Percentiles rank a stretch among this genome's conserved stretches.
phyloP scores from a whole-genome alignment of 1,284 basidiomycete species.

The Sporisorium scitamineum region DNA sequence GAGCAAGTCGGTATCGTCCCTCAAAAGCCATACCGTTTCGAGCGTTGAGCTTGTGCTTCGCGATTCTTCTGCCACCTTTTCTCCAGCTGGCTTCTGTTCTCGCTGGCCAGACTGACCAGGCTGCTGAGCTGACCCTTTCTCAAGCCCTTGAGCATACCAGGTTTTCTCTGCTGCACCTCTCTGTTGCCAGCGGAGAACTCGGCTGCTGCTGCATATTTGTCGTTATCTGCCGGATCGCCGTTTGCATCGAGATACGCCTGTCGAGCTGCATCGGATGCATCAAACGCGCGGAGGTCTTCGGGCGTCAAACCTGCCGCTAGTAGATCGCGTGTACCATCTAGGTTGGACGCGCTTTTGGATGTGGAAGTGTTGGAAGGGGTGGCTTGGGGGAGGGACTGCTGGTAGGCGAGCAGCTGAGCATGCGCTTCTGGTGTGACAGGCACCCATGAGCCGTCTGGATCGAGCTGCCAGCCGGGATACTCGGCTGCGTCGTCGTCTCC shows the following conservation, averaged over 20 bases:
- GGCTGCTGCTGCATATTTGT: slow-evolving; percentile 43
- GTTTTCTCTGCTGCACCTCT: slow-evolving; percentile 38
- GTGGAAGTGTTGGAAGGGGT: not conserved
- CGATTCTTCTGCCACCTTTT: slow-evolving; percentile 54
- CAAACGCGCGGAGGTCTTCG: slow-evolving; percentile 34
- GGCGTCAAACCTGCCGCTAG: slow-evolving; percentile 23
- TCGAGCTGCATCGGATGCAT: slow-evolving; percentile 53
- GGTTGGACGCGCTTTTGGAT: slow-evolving; percentile 20
- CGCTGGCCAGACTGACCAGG: slow-evolving; percentile 58
- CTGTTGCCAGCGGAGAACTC: slow-evolving; percentile 36
- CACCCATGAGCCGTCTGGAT: slow-evolving; percentile 65
- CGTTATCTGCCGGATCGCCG: slow-evolving; percentile 25
- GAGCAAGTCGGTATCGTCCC: too few species aligned
- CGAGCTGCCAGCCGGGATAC: slow-evolving; percentile 65
- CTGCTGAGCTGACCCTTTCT: slow-evolving; percentile 61
- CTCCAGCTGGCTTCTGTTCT: slow-evolving; percentile 57
- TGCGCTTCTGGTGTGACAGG: slow-evolving; percentile 67
- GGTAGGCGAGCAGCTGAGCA: slow-evolving; percentile 50
- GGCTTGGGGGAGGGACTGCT: slow-evolving; percentile 13
- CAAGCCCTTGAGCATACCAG: slow-evolving; percentile 52
- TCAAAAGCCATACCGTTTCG: slow-evolving; percentile 42
- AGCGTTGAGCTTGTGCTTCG: slow-evolving; percentile 21
- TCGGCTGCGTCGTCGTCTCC: slow-evolving; percentile 8
- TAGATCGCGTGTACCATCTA: slow-evolving; percentile 43
- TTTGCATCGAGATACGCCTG: slow-evolving; percentile 24